These are phyloP conservation scores for Fulvia fulva DNA, from an alignment of 2,329 filamentous ascomycete genomes.

Conservation along the genomic window DNA sequence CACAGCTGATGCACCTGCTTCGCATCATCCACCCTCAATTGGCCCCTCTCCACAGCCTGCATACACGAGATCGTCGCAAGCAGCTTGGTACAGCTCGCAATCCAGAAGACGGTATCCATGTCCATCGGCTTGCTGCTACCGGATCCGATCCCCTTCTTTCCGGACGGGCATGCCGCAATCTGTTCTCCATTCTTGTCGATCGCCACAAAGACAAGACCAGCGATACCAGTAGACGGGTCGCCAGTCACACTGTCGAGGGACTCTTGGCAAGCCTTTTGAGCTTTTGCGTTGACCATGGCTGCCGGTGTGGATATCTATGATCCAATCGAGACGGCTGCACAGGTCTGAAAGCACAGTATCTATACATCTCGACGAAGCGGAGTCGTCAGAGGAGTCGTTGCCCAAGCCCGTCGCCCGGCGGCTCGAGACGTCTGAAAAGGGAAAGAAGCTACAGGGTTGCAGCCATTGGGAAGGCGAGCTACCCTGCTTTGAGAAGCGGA, in stretches of 20 bases:
- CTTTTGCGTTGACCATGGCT: slow-evolving; percentile 25
- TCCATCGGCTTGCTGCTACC: slow-evolving; percentile 50
- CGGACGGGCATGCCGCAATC: slow-evolving; percentile 41
- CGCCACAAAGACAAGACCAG: slow-evolving; percentile 45
- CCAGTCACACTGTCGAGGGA: slow-evolving; percentile 34
- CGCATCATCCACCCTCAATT: slow-evolving; percentile 41
- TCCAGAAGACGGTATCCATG: slow-evolving; percentile 56
- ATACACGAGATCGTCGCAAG: slow-evolving; percentile 44
- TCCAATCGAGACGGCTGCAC: background rate
- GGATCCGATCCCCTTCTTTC: slow-evolving; percentile 36
- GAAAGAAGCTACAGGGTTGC: background rate
- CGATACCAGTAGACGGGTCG: slow-evolving; percentile 32
- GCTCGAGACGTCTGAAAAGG: background rate
- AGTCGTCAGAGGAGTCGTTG: background rate
- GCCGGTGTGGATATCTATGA: background rate
- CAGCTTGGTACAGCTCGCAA: slow-evolving; percentile 50
- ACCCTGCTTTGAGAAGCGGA: background rate
- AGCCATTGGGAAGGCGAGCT: background rate
- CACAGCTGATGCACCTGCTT: slow-evolving; percentile 37
- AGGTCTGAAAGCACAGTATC: background rate
- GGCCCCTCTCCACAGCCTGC: slow-evolving; percentile 46
- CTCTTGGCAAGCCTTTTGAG: slow-evolving; percentile 35
- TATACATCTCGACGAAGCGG: background rate
- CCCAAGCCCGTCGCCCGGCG: background rate
- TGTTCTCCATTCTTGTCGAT: slow-evolving; percentile 43